These are phyloP conservation scores for Avena insularis DNA, from an alignment of 176 grass and related monocot genomes.

Conservation along the genomic window DNA sequence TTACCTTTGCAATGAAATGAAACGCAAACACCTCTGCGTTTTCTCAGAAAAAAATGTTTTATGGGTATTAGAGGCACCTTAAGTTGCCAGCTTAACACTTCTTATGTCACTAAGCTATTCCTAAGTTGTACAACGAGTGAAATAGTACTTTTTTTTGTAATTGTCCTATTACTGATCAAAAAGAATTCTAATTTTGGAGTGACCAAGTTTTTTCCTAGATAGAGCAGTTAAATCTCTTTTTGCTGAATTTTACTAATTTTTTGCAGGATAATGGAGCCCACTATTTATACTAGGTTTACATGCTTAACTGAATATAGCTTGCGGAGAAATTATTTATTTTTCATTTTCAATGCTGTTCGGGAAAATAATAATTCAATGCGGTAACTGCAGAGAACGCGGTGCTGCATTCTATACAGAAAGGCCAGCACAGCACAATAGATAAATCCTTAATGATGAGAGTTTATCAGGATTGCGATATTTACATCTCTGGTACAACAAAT, in stretches of 20 bases:
- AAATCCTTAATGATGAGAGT: neutral
- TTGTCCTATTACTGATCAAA: neutral
- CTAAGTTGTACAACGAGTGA: too few relatives aligned
- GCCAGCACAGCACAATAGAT: neutral
- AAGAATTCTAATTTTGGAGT: neutral
- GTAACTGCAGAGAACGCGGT: too few relatives aligned
- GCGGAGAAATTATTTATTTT: neutral
- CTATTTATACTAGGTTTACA: neutral
- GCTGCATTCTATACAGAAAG: neutral
- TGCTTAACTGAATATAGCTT: neutral
- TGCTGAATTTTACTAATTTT: neutral
- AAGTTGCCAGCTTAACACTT: neutral
- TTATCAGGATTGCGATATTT: neutral
- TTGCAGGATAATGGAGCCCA: neutral
- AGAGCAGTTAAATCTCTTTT: neutral
- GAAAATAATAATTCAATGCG: too few relatives aligned
- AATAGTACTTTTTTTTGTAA: too few relatives aligned
- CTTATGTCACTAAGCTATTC: too few relatives aligned
- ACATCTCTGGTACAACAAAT: neutral
- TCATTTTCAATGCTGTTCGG: too few relatives aligned
- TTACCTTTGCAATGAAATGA: too few relatives aligned
- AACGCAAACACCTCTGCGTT: too few relatives aligned
- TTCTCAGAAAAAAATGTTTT: neutral
- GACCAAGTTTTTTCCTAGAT: neutral
- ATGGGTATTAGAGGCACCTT: neutral